Base-by-base conservation (phyloP, 2,329 filamentous ascomycete genomes). In the Phialophora expanda region DNA sequence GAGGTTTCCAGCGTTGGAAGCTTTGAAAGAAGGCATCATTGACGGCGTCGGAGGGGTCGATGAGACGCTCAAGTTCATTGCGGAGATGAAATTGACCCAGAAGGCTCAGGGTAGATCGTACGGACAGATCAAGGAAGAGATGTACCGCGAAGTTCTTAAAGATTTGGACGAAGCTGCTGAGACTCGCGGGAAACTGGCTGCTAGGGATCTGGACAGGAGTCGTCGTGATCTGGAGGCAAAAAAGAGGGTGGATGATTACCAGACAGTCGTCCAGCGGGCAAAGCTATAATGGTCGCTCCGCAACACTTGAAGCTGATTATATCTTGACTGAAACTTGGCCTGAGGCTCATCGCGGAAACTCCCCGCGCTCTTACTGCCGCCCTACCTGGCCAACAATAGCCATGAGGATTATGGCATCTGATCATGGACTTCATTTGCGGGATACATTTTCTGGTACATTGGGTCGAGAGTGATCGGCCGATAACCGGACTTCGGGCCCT, bases 41-140 rank as follows among this genome's bases (percentile, higher is more conserved):
- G 91, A 95, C 75, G 85, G 75, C 0, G 70, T 90, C 0, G 90
- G 89, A 1, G 88, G 87, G 0, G 69, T 90, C 20, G 85, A 89
- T 4, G 89, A 90, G 65, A 84, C 83, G 20, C 72, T 92, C 58
- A 76, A 74, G 17, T 82, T 93, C 57, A 80, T 93, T 17, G 75
- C 79, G 41, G 85, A 88, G 64, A 81, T 85, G 53, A 83, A 84
- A 57, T 76, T 95, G 66, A 78, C 84, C 5, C 80, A 82, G 30
- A 91, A 90, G 81, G 84, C 84, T 0, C 83, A 85, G 70, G 86
- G 84, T 38, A 87, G 87, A 11, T 86, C 90, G 28, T 94, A 92
- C 75, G 88, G 89, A 2, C 74, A 83, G 62, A 78, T 95, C 75
- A 94, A 93, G 82, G 80, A 83, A 67, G 91, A 93, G 78, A 89